Evolutionary conservation across 768 basidiomycete genomes (phyloP).

Genomic region (Lactifluus piperatus): DNA sequence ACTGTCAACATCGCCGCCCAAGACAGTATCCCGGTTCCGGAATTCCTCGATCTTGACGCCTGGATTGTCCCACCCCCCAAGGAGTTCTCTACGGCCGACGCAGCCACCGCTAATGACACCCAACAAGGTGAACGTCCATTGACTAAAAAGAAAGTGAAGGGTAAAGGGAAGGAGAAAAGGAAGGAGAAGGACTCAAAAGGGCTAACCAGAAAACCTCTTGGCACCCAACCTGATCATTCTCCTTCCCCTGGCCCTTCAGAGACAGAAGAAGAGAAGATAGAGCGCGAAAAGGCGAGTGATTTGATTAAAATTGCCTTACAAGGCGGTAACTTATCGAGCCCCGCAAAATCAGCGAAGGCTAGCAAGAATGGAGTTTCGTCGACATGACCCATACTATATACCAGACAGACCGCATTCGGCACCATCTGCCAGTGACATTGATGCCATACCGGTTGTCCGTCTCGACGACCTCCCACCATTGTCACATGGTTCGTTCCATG

Average conservation of each 20-base stretch:
- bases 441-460: constrained; percentile 84
- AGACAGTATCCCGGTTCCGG: constrained; percentile 69
- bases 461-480: constrained; percentile 62
- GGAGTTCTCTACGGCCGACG: constrained; percentile 27
- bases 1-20: constrained; percentile 79
- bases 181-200: constrained; percentile 33
- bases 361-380: constrained; percentile 64
- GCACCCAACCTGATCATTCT: constrained; percentile 9
- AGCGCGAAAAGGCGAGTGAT: constrained; percentile 53
- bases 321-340: background rate
- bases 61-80: constrained; percentile 70
- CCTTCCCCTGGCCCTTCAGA: constrained; percentile 31
- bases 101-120: constrained; percentile 31
- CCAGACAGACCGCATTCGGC: constrained; percentile 48
- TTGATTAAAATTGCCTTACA: background rate
- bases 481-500: constrained; percentile 25
- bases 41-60: constrained; percentile 75
- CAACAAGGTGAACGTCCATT: constrained; percentile 22
- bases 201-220: constrained; percentile 25
- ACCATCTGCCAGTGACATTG: constrained; percentile 50
- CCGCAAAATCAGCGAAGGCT: constrained; percentile 50
- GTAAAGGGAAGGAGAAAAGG: constrained; percentile 38
- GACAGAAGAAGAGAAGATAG: constrained; percentile 43
- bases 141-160: constrained; percentile 30
- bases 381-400: constrained; percentile 90